A percentile compares a stretch with the other conserved stretches of the same genome.
Evolutionary conservation across 2,329 filamentous ascomycete species (phyloP).

Genomic region (Ophiostoma piceae): DNA sequence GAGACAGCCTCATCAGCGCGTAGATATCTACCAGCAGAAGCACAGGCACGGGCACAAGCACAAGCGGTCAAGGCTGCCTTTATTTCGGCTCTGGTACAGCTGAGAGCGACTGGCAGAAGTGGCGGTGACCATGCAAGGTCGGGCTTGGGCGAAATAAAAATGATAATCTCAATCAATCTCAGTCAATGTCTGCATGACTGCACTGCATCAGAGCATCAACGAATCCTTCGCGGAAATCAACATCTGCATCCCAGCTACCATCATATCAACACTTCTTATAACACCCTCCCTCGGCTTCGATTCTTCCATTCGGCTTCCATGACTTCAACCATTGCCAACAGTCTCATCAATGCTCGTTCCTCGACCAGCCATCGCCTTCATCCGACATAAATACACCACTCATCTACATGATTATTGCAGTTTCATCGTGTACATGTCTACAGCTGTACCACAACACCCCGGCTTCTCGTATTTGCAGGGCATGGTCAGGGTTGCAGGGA

Average conservation of each 20-base stretch:
- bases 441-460: neutral
- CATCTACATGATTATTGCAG: too few relatives aligned
- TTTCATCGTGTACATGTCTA: neutral
- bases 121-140: constrained; percentile 18
- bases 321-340: neutral
- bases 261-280: too few relatives aligned
- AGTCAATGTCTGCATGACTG: neutral
- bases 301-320: neutral
- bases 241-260: too few relatives aligned
- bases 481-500: constrained; percentile 10
- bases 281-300: too few relatives aligned
- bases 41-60: neutral
- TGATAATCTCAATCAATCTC: neutral
- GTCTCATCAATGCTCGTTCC: neutral
- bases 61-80: neutral
- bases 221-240: too few relatives aligned
- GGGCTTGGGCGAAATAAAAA: neutral
- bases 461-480: constrained; percentile 4
- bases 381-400: neutral
- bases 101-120: neutral
- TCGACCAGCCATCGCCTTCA: neutral
- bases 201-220: neutral
- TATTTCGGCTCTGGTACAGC: neutral
- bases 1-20: neutral
- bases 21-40: neutral